Conservation (phyloP, 1,284 basidiomycete genomes). For the Wolfiporia cocos region DNA sequence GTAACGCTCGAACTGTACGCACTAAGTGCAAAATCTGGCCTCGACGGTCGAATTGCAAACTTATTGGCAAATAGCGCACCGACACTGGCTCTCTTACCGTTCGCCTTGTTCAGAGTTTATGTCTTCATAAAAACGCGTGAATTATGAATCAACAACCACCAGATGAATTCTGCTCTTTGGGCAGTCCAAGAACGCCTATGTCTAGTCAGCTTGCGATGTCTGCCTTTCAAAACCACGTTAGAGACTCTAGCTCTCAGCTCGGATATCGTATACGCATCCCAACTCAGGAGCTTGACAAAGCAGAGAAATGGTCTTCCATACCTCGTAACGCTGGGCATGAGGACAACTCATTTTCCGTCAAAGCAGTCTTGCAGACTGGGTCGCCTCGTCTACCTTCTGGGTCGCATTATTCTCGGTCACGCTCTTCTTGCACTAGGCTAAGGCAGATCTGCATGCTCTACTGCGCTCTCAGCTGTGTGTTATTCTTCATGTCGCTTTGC, state of each 20-base stretch:
- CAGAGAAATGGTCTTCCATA: neutral
- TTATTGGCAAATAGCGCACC: too few species aligned
- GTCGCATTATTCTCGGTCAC: neutral
- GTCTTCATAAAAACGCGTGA: too few species aligned
- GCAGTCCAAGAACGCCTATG: too few species aligned
- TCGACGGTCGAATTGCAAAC: too few species aligned
- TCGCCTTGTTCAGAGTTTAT: too few species aligned
- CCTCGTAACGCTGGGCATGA: neutral
- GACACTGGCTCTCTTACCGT: too few species aligned
- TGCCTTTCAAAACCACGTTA: too few species aligned
- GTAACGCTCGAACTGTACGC: too few species aligned
- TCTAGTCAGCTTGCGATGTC: too few species aligned
- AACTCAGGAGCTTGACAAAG: neutral
- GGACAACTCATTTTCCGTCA: neutral
- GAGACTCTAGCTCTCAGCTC: neutral
- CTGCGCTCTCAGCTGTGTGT: slow-evolving; percentile 32
- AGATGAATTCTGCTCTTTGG: too few species aligned
- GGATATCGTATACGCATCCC: neutral
- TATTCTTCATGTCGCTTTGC: slow-evolving; percentile 27
- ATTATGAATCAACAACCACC: too few species aligned
- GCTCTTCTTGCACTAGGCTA: slow-evolving; percentile 1
- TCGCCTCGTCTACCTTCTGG: neutral
- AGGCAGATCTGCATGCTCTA: slow-evolving; percentile 34
- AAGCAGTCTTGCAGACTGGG: neutral
- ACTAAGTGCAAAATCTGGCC: too few species aligned